Evolutionary conservation across 202 grass and related monocot species (phyloP).

Genomic region (Musa balbisiana): DNA sequence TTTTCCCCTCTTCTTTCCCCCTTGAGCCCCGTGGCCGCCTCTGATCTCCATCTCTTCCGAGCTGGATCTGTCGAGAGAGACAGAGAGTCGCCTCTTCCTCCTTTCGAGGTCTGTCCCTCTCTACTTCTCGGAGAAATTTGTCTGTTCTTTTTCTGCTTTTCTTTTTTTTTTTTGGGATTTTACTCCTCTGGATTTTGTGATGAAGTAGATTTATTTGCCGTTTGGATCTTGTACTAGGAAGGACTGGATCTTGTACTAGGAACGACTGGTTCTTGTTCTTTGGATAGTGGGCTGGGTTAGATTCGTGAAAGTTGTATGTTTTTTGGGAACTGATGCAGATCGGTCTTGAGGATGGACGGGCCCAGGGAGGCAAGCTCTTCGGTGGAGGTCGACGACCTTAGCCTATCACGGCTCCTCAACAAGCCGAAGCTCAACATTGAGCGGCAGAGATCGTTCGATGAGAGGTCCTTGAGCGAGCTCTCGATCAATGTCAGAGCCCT

Average conservation of each 20-base stretch:
- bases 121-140: background rate
- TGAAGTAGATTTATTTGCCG: no score
- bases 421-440: constrained; percentile 18
- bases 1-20: background rate
- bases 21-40: background rate
- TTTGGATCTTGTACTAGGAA: no score
- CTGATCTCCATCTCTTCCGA: background rate
- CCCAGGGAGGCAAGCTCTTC: background rate
- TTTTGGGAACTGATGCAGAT: background rate
- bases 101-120: background rate
- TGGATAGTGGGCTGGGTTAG: background rate
- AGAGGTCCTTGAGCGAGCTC: constrained; percentile 13
- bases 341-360: constrained; percentile 1
- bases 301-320: background rate
- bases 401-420: constrained; percentile 1
- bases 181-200: no score
- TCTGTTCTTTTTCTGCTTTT: no score
- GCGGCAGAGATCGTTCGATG: constrained; percentile 14
- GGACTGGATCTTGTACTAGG: no score
- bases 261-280: no score
- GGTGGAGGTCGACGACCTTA: background rate
- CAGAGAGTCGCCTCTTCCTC: background rate
- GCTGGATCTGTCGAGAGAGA: background rate
- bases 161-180: no score
- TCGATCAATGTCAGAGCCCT: constrained; percentile 15